Evolutionary conservation across 176 grass and related monocot species (phyloP).

Genomic region (Dactylis glomerata): DNA sequence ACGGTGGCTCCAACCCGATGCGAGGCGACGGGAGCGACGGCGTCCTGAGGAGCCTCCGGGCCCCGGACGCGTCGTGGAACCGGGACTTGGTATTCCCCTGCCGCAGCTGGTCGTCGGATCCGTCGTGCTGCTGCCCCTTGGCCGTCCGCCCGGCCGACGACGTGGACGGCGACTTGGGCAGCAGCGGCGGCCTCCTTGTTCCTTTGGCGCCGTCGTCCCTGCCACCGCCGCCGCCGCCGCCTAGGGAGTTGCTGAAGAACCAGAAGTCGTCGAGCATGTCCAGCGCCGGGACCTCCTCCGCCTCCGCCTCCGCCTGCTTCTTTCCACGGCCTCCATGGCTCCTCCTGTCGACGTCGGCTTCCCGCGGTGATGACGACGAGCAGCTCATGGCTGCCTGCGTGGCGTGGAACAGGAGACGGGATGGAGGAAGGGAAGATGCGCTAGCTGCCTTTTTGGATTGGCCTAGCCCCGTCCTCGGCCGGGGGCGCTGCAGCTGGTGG

Average conservation of each 20-base stretch:
- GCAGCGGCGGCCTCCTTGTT: not conserved
- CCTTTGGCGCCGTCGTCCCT: not conserved
- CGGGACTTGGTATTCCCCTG: not conserved
- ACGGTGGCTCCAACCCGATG: not conserved
- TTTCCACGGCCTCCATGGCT: not conserved
- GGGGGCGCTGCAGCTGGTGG: not conserved
- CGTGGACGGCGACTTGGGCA: slow-evolving; percentile 38
- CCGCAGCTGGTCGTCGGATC: not conserved
- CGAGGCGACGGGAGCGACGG: slow-evolving; percentile 46
- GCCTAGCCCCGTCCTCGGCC: not conserved
- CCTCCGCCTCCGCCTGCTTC: not conserved
- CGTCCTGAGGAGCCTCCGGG: slow-evolving; percentile 22
- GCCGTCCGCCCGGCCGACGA: not conserved
- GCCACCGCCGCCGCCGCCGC: not conserved
- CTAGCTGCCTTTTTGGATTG: slow-evolving; percentile 18
- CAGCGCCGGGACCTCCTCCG: slow-evolving; percentile 19
- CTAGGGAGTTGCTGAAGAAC: slow-evolving; percentile 82
- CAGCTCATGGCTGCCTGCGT: slow-evolving; percentile 37
- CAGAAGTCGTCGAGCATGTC: slow-evolving; percentile 77
- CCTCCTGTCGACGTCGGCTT: not conserved
- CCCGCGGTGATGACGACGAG: not conserved
- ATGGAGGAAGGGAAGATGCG: not conserved
- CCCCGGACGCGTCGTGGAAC: not conserved
- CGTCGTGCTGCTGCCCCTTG: not conserved
- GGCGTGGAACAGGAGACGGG: slow-evolving; percentile 3